Evolutionary conservation across 495 filamentous ascomycete genomes (phyloP).

Genomic region (Astrothelium subdiscretum): DNA sequence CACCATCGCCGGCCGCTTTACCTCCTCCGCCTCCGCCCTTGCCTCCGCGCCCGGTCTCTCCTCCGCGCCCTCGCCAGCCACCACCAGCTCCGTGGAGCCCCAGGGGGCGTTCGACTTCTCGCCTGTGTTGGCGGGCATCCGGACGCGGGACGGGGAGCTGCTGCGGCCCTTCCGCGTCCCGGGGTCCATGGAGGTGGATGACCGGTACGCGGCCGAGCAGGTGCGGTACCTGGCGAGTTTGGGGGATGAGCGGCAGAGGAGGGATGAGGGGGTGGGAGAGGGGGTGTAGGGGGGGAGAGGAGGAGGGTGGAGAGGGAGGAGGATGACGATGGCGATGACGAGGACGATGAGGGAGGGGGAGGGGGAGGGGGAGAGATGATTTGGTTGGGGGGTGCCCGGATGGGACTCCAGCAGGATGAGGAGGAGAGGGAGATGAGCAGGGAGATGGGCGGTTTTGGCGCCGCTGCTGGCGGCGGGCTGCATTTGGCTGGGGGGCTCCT

Average conservation of each 20-base stretch:
- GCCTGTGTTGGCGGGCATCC: not conserved
- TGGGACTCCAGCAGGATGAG: not conserved
- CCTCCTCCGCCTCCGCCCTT: not conserved
- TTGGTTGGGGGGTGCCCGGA: not conserved
- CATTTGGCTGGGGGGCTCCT: not conserved
- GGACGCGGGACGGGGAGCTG: not conserved
- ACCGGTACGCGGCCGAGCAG: not conserved
- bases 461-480: not conserved
- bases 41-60: not conserved
- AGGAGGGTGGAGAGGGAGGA: slow-evolving; percentile 2
- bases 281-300: slow-evolving; percentile 7
- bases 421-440: not conserved
- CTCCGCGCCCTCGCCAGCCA: not conserved
- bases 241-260: not conserved
- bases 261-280: slow-evolving; percentile 3
- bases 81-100: not conserved
- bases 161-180: not conserved
- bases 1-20: not conserved
- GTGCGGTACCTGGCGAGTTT: not conserved
- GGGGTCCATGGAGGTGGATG: not conserved
- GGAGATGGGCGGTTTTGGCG: not conserved
- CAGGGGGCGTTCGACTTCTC: not conserved
- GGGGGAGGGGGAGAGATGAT: not conserved
- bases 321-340: not conserved
- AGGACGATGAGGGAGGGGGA: not conserved